These are phyloP conservation scores for Diaporthe ampelina DNA, from an alignment of 2,329 filamentous ascomycete genomes.

Conservation along the genomic window DNA sequence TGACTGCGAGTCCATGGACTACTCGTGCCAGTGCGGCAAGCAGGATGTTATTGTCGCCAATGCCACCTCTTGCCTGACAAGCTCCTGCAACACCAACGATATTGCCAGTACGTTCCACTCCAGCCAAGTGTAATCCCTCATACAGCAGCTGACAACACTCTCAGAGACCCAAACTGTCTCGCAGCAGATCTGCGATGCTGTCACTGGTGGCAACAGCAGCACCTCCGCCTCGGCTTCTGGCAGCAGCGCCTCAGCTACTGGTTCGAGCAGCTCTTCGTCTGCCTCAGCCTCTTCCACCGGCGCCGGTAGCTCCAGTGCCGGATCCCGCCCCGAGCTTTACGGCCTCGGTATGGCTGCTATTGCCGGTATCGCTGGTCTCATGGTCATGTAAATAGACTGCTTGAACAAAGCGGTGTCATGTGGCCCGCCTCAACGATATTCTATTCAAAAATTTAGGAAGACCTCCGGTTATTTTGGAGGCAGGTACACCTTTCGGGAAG, in stretches of 20 bases:
- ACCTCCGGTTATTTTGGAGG: conserved; percentile 13
- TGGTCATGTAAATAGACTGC: conserved; percentile 22
- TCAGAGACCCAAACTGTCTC: conserved; percentile 37
- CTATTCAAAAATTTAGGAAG: conserved; percentile 17
- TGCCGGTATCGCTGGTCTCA: conserved; percentile 34
- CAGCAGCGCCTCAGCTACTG: conserved; percentile 4
- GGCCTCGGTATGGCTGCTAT: conserved; percentile 39
- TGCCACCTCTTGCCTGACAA: conserved; percentile 29
- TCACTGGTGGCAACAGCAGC: conserved; percentile 28
- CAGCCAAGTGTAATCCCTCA: too few species aligned
- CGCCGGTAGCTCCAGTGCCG: conserved; percentile 30
- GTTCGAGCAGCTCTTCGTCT: conserved; percentile 13
- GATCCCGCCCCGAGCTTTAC: conserved; percentile 35
- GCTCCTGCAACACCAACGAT: conserved; percentile 35
- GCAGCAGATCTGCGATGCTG: conserved; percentile 36
- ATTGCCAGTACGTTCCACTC: conserved; percentile 36
- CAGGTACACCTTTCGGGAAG: background rate
- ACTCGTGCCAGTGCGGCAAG: conserved; percentile 39
- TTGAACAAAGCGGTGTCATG: background rate
- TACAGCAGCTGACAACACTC: background rate
- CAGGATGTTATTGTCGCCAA: conserved; percentile 29
- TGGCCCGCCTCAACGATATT: background rate
- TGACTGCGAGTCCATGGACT: conserved; percentile 37
- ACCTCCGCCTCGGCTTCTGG: conserved; percentile 13
- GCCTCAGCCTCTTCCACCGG: conserved; percentile 31